Evolutionary conservation across 257 asterid genomes (phyloP).

Genomic region (Linderniella brevidens): DNA sequence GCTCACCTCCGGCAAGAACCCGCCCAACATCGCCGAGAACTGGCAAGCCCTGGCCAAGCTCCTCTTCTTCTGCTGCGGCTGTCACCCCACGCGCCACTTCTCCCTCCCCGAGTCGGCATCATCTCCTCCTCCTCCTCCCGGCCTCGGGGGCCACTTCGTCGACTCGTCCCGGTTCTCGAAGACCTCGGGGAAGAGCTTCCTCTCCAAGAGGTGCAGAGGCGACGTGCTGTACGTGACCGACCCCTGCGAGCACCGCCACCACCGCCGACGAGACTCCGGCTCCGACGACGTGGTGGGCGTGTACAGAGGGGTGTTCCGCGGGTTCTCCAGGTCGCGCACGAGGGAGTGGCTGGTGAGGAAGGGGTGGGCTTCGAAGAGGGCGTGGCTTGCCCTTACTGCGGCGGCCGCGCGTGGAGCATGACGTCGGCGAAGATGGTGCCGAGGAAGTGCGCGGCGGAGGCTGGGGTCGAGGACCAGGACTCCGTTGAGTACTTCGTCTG

Average conservation of each 20-base stretch:
- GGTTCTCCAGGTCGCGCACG: constrained; percentile 47
- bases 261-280: neutral
- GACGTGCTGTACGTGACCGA: constrained; percentile 66
- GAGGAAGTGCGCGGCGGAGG: constrained; percentile 39
- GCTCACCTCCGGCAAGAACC: constrained; percentile 21
- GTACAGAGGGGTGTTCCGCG: constrained; percentile 57
- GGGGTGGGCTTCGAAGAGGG: constrained; percentile 35
- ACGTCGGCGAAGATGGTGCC: constrained; percentile 56
- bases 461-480: constrained; percentile 40
- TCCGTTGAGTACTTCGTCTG: constrained; percentile 69
- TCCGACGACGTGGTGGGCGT: constrained; percentile 31
- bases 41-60: constrained; percentile 76
- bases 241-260: constrained; percentile 56
- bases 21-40: constrained; percentile 30
- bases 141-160: constrained; percentile 34
- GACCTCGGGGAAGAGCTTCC: constrained; percentile 69
- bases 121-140: too few species aligned
- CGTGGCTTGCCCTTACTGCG: constrained; percentile 57
- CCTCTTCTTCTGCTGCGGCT: constrained; percentile 64
- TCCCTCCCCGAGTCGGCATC: constrained; percentile 7
- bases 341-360: constrained; percentile 36
- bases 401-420: constrained; percentile 85
- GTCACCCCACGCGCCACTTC: constrained; percentile 36
- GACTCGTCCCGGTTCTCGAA: constrained; percentile 59
- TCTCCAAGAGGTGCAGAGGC: constrained; percentile 34